Percentiles rank a stretch among this genome's conserved stretches.
Evolutionary conservation across 306 rosid genomes (phyloP).

Genomic region (Cicer cuneatum): DNA sequence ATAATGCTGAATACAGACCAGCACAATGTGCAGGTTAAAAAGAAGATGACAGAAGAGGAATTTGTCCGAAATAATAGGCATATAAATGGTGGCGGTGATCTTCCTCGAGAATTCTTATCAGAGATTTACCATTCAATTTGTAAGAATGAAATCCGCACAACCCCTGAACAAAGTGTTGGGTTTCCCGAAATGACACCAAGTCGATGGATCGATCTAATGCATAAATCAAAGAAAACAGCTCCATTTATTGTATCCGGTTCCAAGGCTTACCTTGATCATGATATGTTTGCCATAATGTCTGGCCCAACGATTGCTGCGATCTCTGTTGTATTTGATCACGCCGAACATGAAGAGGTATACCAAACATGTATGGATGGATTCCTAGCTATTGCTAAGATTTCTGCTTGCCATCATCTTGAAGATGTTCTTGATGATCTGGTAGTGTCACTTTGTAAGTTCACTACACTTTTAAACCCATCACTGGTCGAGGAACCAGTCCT

Average conservation of each 20-base stretch:
- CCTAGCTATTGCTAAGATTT: conserved; percentile 91
- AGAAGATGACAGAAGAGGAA: conserved; percentile 98
- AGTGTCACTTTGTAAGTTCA: conserved; percentile 95
- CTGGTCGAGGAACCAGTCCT: conserved; percentile 89
- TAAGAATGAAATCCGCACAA: conserved; percentile 95
- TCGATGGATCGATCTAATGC: conserved; percentile 95
- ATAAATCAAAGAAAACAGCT: conserved; percentile 81
- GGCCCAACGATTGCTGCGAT: conserved; percentile 99
- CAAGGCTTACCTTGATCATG: conserved; percentile 87
- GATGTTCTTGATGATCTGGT: conserved; percentile 98
- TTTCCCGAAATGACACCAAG: conserved; percentile 98
- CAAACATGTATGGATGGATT: conserved; percentile 97
- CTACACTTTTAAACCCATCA: conserved; percentile 87
- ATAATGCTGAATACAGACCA: conserved; percentile 97
- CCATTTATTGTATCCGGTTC: conserved; percentile 90
- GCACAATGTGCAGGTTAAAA: conserved; percentile 96
- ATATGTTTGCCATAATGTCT: conserved; percentile 97
- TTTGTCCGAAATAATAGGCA: conserved; percentile 89
- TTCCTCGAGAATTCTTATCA: conserved; percentile 84
- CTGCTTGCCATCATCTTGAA: conserved; percentile 98
- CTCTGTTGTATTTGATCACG: conserved; percentile 97
- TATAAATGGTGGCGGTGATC: conserved; percentile 92
- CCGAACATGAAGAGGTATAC: conserved; percentile 91
- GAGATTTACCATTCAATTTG: conserved; percentile 92
- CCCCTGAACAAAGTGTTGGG: conserved; percentile 91